Conservation (phyloP, 2,329 filamentous ascomycete genomes). For the Aspergillus awamori region DNA sequence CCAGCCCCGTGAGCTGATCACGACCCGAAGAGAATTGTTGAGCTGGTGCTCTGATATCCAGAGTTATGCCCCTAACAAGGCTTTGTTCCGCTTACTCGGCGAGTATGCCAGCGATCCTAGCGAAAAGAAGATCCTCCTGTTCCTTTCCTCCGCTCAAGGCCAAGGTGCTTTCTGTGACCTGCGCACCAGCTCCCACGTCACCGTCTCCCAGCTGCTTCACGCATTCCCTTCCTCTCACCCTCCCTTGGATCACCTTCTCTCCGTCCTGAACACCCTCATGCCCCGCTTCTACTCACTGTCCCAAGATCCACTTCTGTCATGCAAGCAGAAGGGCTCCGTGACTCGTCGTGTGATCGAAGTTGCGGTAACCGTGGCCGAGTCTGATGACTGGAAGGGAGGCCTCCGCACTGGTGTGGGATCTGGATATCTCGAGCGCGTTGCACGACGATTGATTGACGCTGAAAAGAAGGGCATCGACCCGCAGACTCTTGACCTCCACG, state of each 20-base stretch:
- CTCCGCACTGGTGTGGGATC: slow-evolving; percentile 83
- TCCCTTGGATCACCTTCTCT: slow-evolving; percentile 78
- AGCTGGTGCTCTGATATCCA: slow-evolving; percentile 96
- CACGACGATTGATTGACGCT: slow-evolving; percentile 69
- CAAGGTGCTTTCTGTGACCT: slow-evolving; percentile 93
- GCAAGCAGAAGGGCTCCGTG: slow-evolving; percentile 67
- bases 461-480: slow-evolving; percentile 61
- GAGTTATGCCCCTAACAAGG: slow-evolving; percentile 88
- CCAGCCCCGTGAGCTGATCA: slow-evolving; percentile 78
- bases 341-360: slow-evolving; percentile 85
- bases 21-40: slow-evolving; percentile 86
- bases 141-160: slow-evolving; percentile 84
- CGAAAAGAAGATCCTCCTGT: slow-evolving; percentile 87
- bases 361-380: slow-evolving; percentile 93
- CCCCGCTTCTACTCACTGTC: slow-evolving; percentile 98
- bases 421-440: slow-evolving; percentile 88
- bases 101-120: slow-evolving; percentile 78
- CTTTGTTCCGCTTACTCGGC: slow-evolving; percentile 78
- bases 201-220: slow-evolving; percentile 79
- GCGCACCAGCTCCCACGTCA: slow-evolving; percentile 83
- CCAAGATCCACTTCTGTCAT: slow-evolving; percentile 86
- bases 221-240: slow-evolving; percentile 93
- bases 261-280: slow-evolving; percentile 84
- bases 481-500: slow-evolving; percentile 64
- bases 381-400: slow-evolving; percentile 73